Conservation (phyloP, 73 alveolate species). For the Paramecium pentaurelia region DNA sequence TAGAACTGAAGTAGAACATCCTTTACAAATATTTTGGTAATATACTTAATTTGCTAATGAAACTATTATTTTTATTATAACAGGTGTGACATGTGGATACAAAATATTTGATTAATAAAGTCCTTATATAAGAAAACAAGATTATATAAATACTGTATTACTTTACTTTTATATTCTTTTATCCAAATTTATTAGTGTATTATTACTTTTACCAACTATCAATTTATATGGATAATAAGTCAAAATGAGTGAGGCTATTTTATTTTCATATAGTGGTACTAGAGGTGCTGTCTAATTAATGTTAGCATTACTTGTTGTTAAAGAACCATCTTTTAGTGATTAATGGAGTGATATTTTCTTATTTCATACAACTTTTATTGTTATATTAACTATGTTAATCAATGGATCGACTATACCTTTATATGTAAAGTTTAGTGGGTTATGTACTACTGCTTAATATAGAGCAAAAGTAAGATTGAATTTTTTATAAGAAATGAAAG, state of each 20-base stretch:
- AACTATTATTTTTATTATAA: conserved; percentile 67
- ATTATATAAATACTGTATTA: not conserved
- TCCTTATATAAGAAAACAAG: not conserved
- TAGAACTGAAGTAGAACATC: conserved; percentile 58
- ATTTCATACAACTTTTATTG: conserved; percentile 73
- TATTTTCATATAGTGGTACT: conserved; percentile 69
- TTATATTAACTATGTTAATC: conserved; percentile 61
- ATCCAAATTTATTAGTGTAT: not conserved
- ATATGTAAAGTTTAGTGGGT: conserved; percentile 2
- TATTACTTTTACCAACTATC: not conserved
- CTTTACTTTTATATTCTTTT: not conserved
- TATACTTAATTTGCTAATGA: conserved; percentile 58
- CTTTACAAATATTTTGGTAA: conserved; percentile 66
- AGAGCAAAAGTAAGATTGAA: conserved; percentile 55
- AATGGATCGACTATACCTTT: conserved; percentile 62
- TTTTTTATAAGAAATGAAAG: conserved; percentile 54
- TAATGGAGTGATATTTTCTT: conserved; percentile 64
- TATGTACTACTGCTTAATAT: conserved; percentile 43
- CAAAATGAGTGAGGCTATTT: conserved; percentile 51
- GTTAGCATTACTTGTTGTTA: conserved; percentile 66
- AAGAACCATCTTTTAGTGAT: conserved; percentile 54
- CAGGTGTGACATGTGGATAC: conserved; percentile 61
- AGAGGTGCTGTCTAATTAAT: conserved; percentile 72
- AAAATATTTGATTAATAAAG: conserved; percentile 11
- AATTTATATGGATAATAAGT: conserved; percentile 57